phyloP scores from a whole-genome alignment of 176 grass and related monocot genomes.

The Phragmites australis region DNA sequence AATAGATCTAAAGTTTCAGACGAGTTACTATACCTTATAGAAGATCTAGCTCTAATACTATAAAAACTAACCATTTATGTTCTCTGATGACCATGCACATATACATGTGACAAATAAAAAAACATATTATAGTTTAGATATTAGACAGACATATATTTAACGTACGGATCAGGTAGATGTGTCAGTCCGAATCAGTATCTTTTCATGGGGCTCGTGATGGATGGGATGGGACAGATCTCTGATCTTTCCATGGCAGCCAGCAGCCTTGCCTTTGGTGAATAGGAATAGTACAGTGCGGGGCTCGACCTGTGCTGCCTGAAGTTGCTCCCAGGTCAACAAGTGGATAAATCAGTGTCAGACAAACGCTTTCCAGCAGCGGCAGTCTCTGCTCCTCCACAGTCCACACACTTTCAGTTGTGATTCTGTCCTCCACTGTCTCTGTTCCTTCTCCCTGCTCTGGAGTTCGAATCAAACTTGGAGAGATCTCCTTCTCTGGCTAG shows the following conservation, averaged over 20 bases:
- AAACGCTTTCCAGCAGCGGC: slow-evolving; percentile 18
- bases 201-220: slow-evolving; percentile 34
- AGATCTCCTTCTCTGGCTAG: not conserved
- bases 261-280: slow-evolving; percentile 25
- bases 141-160: too few species aligned
- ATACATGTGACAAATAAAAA: too few species aligned
- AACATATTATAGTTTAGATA: too few species aligned
- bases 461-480: not conserved
- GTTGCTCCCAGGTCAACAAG: slow-evolving; percentile 31
- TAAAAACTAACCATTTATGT: too few species aligned
- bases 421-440: too few species aligned
- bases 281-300: not conserved
- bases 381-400: not conserved
- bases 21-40: too few species aligned
- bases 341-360: not conserved
- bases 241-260: slow-evolving; percentile 49
- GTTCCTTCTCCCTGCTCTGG: too few species aligned
- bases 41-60: too few species aligned
- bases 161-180: slow-evolving; percentile 3
- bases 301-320: not conserved
- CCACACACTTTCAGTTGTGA: slow-evolving; percentile 38
- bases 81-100: too few species aligned
- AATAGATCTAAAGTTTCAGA: too few species aligned
- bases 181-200: slow-evolving; percentile 40
- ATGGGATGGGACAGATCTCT: slow-evolving; percentile 18